A percentile compares a stretch with the other conserved stretches of the same genome.
phyloP scores from a whole-genome alignment of 164 flowering plant species.

The Magnolia changhungtana region DNA sequence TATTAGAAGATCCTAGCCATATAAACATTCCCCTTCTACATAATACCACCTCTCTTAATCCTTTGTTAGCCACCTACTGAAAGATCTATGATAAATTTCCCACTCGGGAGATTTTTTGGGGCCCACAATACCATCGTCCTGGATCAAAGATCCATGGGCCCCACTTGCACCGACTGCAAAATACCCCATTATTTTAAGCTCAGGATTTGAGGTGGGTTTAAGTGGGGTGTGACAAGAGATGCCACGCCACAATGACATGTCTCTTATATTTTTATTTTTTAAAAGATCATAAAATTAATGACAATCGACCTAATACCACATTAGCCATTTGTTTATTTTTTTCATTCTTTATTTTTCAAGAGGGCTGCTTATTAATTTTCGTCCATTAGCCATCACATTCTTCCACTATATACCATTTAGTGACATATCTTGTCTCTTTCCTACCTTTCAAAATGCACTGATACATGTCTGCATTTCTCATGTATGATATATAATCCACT shows the following conservation, averaged over 20 bases:
- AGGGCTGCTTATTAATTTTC: neutral
- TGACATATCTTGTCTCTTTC: neutral
- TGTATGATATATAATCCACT: neutral
- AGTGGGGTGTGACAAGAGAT: neutral
- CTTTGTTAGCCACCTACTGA: no score
- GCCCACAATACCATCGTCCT: no score
- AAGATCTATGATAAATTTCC: no score
- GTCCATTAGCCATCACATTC: neutral
- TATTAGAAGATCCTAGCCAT: no score
- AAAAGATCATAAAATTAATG: neutral
- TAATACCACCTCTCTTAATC: no score
- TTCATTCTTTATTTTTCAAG: no score
- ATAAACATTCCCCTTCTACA: no score
- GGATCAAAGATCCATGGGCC: no score
- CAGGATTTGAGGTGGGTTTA: neutral
- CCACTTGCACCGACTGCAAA: no score
- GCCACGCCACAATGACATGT: neutral
- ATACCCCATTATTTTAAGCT: no score
- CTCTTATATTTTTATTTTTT: neutral
- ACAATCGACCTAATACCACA: neutral
- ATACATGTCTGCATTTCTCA: neutral
- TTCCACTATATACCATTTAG: neutral
- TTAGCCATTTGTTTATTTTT: neutral
- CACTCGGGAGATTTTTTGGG: no score
- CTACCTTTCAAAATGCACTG: neutral